Conservation (phyloP, 2,329 filamentous ascomycete species). For the Blastomyces parvus region DNA sequence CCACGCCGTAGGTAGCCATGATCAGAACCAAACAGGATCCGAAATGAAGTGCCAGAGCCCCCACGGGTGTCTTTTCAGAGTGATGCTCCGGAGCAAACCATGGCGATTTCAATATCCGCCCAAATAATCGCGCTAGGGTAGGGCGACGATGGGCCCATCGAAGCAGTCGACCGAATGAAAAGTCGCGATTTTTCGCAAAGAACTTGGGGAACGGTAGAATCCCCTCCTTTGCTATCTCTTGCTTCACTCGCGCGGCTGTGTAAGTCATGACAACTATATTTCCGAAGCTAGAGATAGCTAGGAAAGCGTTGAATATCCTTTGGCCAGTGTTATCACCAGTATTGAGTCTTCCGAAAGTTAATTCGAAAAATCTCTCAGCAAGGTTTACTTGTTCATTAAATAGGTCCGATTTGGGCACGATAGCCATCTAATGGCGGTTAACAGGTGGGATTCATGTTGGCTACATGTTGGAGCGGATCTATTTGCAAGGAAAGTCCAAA, state of each 20-base stretch:
- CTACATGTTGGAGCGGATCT: not conserved
- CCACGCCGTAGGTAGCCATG: constrained; percentile 20
- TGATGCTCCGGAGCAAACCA: constrained; percentile 12
- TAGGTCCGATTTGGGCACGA: constrained; percentile 6
- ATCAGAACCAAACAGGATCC: constrained; percentile 28
- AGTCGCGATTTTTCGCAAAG: constrained; percentile 26
- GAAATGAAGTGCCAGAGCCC: constrained; percentile 34
- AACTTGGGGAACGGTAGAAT: constrained; percentile 44
- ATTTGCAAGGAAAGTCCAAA: not conserved
- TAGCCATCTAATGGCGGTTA: constrained; percentile 12
- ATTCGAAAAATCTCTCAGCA: constrained; percentile 9
- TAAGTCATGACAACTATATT: constrained; percentile 51
- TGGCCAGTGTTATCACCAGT: constrained; percentile 6
- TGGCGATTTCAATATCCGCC: constrained; percentile 1
- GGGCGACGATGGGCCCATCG: constrained; percentile 18
- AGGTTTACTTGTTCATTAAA: not conserved
- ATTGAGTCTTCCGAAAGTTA: constrained; percentile 8
- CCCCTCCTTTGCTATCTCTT: constrained; percentile 53
- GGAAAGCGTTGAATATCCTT: constrained; percentile 24
- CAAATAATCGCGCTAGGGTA: constrained; percentile 9
- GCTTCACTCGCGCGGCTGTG: constrained; percentile 47
- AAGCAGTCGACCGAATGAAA: constrained; percentile 5
- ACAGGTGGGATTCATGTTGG: not conserved
- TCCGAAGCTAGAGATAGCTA: constrained; percentile 47
- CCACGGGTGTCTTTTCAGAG: constrained; percentile 30